These are phyloP conservation scores for Erodium maritimum DNA, from an alignment of 345 rosid species.

Conservation along the genomic window DNA sequence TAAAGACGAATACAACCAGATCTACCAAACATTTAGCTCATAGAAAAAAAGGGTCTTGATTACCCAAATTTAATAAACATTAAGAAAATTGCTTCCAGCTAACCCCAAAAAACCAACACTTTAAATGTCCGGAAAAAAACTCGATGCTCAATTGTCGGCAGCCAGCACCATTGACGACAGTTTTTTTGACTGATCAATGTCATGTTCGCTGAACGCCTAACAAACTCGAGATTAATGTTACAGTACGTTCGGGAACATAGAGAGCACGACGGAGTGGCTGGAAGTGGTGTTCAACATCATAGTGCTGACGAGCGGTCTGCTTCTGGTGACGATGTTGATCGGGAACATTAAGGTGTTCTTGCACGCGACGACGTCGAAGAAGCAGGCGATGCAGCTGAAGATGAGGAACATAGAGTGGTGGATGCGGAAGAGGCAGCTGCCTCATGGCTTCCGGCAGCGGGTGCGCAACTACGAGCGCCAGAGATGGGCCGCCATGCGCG, in stretches of 20 bases:
- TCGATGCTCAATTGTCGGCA: too few species aligned
- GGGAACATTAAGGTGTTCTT: constrained; percentile 95
- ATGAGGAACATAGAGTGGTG: constrained; percentile 99
- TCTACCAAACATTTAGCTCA: too few species aligned
- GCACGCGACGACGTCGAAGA: constrained; percentile 88
- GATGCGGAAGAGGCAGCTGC: constrained; percentile 88
- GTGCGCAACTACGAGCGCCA: constrained; percentile 90
- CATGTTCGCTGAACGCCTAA: too few species aligned
- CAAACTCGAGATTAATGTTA: background rate
- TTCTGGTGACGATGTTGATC: constrained; percentile 87
- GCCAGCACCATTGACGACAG: too few species aligned
- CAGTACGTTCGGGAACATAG: constrained; percentile 91
- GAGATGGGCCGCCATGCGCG: constrained; percentile 96
- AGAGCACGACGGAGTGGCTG: constrained; percentile 92
- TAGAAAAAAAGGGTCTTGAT: too few species aligned
- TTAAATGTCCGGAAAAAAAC: too few species aligned
- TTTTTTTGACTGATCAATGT: too few species aligned
- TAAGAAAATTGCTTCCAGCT: too few species aligned
- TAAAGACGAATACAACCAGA: too few species aligned
- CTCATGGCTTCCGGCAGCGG: constrained; percentile 71
- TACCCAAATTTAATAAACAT: too few species aligned
- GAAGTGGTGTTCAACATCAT: constrained; percentile 95
- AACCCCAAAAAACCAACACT: too few species aligned
- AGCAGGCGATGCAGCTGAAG: constrained; percentile 93
- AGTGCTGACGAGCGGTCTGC: constrained; percentile 83